Evolutionary conservation across 2,329 filamentous ascomycete species (phyloP).

Genomic region (Didymella arachidicola): DNA sequence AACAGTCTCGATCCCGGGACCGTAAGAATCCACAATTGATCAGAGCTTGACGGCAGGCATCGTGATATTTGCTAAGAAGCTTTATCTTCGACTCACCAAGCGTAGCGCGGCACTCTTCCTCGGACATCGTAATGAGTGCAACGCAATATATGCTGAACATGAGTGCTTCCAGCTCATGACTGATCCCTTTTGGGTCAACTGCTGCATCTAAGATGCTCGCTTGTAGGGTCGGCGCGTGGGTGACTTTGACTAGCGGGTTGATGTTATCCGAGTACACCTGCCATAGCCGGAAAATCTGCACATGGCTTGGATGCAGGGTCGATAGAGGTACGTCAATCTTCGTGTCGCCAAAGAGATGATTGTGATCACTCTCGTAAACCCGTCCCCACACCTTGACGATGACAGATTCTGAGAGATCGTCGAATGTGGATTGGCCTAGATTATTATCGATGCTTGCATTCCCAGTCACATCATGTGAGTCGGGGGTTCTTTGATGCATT

Average conservation of each 20-base stretch:
- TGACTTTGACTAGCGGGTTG: constrained; percentile 42
- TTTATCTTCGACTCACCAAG: constrained; percentile 63
- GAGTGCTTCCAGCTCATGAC: constrained; percentile 64
- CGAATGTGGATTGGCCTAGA: constrained; percentile 17
- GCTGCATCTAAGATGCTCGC: constrained; percentile 67
- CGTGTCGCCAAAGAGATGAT: constrained; percentile 62
- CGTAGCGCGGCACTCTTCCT: constrained; percentile 60
- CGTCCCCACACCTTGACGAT: constrained; percentile 58
- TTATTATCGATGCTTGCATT: constrained; percentile 7
- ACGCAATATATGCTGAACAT: constrained; percentile 48
- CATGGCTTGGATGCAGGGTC: constrained; percentile 69
- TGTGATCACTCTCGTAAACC: constrained; percentile 53
- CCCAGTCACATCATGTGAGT: neutral
- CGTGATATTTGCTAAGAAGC: constrained; percentile 64
- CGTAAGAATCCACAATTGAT: constrained; percentile 63
- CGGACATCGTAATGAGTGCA: constrained; percentile 60
- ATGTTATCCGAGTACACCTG: constrained; percentile 68
- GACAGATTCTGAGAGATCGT: constrained; percentile 20
- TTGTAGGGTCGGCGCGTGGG: constrained; percentile 54
- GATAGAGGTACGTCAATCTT: constrained; percentile 66
- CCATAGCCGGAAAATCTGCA: constrained; percentile 75
- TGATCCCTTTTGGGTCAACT: constrained; percentile 60
- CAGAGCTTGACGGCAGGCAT: constrained; percentile 68
- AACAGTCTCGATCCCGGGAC: constrained; percentile 63
- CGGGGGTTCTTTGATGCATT: constrained; percentile 26